Evolutionary conservation across 148 eudicot genomes (phyloP).

Genomic region (Rhododendron ovatum): DNA sequence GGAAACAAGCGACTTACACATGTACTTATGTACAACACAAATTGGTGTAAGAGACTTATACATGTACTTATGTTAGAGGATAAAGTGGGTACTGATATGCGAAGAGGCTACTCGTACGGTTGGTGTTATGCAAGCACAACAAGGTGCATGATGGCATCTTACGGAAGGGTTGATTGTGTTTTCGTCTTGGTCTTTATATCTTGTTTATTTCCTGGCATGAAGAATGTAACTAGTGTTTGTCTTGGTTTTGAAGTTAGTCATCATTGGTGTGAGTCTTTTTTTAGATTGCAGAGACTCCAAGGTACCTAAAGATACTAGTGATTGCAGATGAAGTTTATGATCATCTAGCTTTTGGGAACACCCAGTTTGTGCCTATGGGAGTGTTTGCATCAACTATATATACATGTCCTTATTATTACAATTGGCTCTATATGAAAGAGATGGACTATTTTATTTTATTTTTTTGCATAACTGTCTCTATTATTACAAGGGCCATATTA

Average conservation of each 20-base stretch:
- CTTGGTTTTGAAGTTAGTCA: neutral
- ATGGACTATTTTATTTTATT: slow-evolving; percentile 38
- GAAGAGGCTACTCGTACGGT: too few relatives aligned
- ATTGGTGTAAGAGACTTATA: too few relatives aligned
- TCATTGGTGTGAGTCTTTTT: neutral
- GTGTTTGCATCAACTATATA: slow-evolving; percentile 46
- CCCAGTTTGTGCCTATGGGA: slow-evolving; percentile 73
- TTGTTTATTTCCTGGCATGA: neutral
- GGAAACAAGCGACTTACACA: too few relatives aligned
- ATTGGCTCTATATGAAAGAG: slow-evolving; percentile 74
- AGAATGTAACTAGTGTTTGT: neutral
- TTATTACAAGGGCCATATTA: too few relatives aligned
- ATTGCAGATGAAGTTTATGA: slow-evolving; percentile 75
- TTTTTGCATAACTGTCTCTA: too few relatives aligned
- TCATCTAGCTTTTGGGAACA: slow-evolving; percentile 50
- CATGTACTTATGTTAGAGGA: too few relatives aligned
- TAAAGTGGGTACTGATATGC: too few relatives aligned
- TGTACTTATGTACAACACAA: too few relatives aligned
- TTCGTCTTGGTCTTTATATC: neutral
- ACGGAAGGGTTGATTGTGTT: too few relatives aligned
- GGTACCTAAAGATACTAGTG: slow-evolving; percentile 40
- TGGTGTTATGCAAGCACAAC: too few relatives aligned
- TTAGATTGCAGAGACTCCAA: slow-evolving; percentile 73
- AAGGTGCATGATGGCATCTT: too few relatives aligned
- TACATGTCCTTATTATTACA: slow-evolving; percentile 62